These are phyloP conservation scores for Coniophora puteana DNA, from an alignment of 1,284 basidiomycete genomes.

Conservation along the genomic window DNA sequence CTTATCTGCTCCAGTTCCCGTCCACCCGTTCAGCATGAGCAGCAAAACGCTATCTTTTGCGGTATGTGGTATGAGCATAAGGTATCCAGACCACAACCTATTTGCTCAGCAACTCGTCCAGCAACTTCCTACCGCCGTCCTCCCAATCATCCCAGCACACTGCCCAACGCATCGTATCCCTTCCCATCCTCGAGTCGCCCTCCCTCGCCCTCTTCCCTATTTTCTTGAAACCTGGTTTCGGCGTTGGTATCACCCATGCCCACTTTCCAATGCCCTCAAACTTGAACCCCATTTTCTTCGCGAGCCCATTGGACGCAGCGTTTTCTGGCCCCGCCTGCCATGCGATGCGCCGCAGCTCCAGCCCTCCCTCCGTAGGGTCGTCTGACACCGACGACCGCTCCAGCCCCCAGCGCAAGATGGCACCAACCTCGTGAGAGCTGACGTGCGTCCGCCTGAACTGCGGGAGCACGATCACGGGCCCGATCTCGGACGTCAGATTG, in stretches of 20 bases:
- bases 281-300: constrained; percentile 57
- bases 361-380: too few relatives aligned
- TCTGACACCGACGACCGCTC: constrained; percentile 38
- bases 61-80: too few relatives aligned
- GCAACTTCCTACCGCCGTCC: too few relatives aligned
- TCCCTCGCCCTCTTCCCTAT: constrained; percentile 27
- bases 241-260: constrained; percentile 42
- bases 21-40: too few relatives aligned
- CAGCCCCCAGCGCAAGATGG: constrained; percentile 55
- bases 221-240: too few relatives aligned
- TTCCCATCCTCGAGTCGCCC: constrained; percentile 40
- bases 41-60: too few relatives aligned
- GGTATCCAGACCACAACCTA: too few relatives aligned
- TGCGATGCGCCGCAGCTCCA: constrained; percentile 59
- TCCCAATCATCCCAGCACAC: constrained; percentile 62
- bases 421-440: constrained; percentile 53
- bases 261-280: constrained; percentile 52
- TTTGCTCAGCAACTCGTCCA: too few relatives aligned
- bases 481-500: constrained; percentile 48
- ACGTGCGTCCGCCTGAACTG: constrained; percentile 63
- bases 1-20: too few relatives aligned
- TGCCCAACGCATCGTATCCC: constrained; percentile 44
- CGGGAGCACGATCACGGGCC: constrained; percentile 45
- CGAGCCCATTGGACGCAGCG: constrained; percentile 42
- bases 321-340: constrained; percentile 59